Percentiles rank a stretch among this genome's conserved stretches.
Evolutionary conservation across 768 basidiomycete species (phyloP).

Genomic region (Podaxis sp.): DNA sequence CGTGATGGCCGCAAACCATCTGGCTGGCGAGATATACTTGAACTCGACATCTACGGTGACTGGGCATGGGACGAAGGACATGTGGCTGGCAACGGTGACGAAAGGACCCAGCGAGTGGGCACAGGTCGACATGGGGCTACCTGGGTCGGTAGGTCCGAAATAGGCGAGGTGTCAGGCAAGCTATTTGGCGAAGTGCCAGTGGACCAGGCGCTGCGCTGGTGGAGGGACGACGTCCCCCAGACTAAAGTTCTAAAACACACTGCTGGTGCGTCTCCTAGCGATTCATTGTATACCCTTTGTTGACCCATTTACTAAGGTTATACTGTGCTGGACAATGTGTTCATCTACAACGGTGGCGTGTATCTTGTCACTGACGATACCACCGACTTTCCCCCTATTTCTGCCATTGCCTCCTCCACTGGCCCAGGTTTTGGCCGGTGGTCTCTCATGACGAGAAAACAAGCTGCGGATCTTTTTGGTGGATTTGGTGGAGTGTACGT

Average conservation of each 20-base stretch:
- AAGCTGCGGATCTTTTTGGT: slow-evolving; percentile 51
- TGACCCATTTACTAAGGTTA: slow-evolving; percentile 49
- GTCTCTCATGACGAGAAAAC: slow-evolving; percentile 51
- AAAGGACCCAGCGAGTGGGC: slow-evolving; percentile 42
- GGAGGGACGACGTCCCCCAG: slow-evolving; percentile 54
- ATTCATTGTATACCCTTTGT: not conserved
- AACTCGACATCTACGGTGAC: slow-evolving; percentile 63
- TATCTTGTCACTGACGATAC: slow-evolving; percentile 73
- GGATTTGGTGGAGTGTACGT: slow-evolving; percentile 51
- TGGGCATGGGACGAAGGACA: slow-evolving; percentile 66
- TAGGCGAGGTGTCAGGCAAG: slow-evolving; percentile 24
- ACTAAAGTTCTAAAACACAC: slow-evolving; percentile 61
- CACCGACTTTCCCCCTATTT: slow-evolving; percentile 55
- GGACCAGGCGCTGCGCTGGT: slow-evolving; percentile 52
- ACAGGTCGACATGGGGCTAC: slow-evolving; percentile 41
- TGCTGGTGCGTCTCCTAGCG: slow-evolving; percentile 47
- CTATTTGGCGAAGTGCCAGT: slow-evolving; percentile 36
- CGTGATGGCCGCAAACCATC: slow-evolving; percentile 47
- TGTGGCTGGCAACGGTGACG: slow-evolving; percentile 54
- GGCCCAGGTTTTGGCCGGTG: slow-evolving; percentile 46
- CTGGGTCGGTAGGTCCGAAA: slow-evolving; percentile 37
- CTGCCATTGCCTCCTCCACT: slow-evolving; percentile 46
- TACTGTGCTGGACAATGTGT: slow-evolving; percentile 81
- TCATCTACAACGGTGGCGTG: slow-evolving; percentile 67
- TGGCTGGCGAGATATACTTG: slow-evolving; percentile 56